Percentiles rank a stretch among this genome's conserved stretches.
phyloP scores from a whole-genome alignment of 2,329 filamentous ascomycete species.

The Fusarium sp. region DNA sequence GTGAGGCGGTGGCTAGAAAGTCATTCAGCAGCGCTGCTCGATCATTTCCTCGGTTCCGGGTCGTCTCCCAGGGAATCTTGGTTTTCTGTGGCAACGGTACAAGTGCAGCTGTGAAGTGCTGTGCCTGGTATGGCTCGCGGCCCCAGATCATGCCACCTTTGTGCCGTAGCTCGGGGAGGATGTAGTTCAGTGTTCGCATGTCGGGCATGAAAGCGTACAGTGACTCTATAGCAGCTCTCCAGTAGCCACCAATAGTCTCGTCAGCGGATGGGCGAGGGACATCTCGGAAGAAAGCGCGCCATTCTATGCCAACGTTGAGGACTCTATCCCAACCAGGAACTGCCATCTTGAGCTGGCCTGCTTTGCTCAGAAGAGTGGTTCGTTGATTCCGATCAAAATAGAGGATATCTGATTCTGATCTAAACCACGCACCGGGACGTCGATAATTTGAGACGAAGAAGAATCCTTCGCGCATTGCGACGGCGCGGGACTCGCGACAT shows the following conservation, averaged over 20 bases:
- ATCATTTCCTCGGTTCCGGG: slow-evolving; percentile 16
- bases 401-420: slow-evolving; percentile 46
- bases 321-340: slow-evolving; percentile 46
- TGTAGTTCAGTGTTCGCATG: slow-evolving; percentile 46
- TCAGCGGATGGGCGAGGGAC: slow-evolving; percentile 41
- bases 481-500: slow-evolving; percentile 48
- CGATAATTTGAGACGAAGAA: slow-evolving; percentile 35
- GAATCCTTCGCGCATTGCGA: slow-evolving; percentile 47
- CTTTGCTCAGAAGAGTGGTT: slow-evolving; percentile 31
- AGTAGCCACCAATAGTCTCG: slow-evolving; percentile 40
- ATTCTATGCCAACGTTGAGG: slow-evolving; percentile 48
- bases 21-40: slow-evolving; percentile 9
- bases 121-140: slow-evolving; percentile 47
- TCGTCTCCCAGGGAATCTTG: slow-evolving; percentile 47
- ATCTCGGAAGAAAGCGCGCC: slow-evolving; percentile 49
- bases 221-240: slow-evolving; percentile 37
- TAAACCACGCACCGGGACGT: slow-evolving; percentile 46
- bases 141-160: slow-evolving; percentile 47
- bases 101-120: slow-evolving; percentile 35
- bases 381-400: slow-evolving; percentile 50
- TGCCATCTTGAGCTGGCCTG: slow-evolving; percentile 13
- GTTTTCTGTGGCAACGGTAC: slow-evolving; percentile 36
- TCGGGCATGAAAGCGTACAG: slow-evolving; percentile 46
- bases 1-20: slow-evolving; percentile 1
- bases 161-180: slow-evolving; percentile 47